Evolutionary conservation across 306 rosid species (phyloP), one percentile per base, ranked within the genome.

Genomic region (Gleditsia sinensis): DNA sequence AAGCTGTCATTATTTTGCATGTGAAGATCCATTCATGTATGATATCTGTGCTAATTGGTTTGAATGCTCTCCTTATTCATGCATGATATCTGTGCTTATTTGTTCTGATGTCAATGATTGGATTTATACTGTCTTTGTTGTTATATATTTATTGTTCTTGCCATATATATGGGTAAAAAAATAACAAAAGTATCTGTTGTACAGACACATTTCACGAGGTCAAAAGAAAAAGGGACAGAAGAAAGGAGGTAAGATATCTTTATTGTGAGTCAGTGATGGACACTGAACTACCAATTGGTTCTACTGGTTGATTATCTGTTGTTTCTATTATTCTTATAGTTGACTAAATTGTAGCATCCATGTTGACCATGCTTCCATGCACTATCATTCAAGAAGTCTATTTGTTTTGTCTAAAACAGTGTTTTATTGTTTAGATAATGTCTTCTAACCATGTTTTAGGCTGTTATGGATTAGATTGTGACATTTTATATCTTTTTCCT

Each of bases 141-240:
- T 69, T 49, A 4, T 24, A 33, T 32, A 62, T 78, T 27, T 46
- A 40, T 5, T 61, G 43, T 34, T 54, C 40, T 56, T 82, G 20
- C 39, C 6, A 25, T 51, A 49, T 62, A n/a, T 36, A 3, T 50
- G 71, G 30, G 53, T 43, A 17, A 19, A 24, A 66, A 69, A 68
- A 27, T 75, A 64, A 65, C 71, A 53, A 20, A 7, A 61, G 49
- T 11, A 21, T 30, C 27, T 69, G 71, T 74, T 79, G 55, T 49
- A 64, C 86, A 90, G 91, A 88, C 78, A 55, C 92, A 40, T 88
- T 83, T 77, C 94, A 83, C 45, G 94, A 84, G 87, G 94, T 89
- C 73, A 89, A 86, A 82, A 83, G 94, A 74, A 89, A 86, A 64
- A 90, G 83, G 40, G 91, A 83, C 74, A 89, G 82, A 79, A 86